Evolutionary conservation across 495 filamentous ascomycete species (phyloP).

Genomic region (Usnea hakonensis): DNA sequence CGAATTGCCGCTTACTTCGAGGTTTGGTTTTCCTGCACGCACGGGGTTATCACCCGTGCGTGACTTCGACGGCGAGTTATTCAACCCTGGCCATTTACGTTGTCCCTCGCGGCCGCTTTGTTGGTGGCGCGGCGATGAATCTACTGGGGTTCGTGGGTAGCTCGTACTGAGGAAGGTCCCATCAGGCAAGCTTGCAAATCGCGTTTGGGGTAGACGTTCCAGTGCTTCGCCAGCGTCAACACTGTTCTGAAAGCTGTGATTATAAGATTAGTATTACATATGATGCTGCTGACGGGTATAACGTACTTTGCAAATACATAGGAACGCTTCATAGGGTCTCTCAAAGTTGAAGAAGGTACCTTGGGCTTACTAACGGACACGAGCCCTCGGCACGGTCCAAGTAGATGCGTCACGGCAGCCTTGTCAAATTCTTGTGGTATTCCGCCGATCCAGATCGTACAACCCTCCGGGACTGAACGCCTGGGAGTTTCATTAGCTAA

Average conservation of each 20-base stretch:
- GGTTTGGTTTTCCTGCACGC: not conserved
- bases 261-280: not conserved
- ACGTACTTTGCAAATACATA: constrained; percentile 8
- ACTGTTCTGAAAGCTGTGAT: constrained; percentile 1
- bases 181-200: not conserved
- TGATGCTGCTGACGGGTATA: not conserved
- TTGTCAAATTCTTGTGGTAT: not conserved
- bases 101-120: not conserved
- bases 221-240: constrained; percentile 7
- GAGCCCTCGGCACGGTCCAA: constrained; percentile 5
- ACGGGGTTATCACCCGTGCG: not conserved
- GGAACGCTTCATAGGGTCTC: not conserved
- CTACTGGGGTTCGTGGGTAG: not conserved
- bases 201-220: constrained; percentile 5
- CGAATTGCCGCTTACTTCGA: not conserved
- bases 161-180: not conserved
- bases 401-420: not conserved
- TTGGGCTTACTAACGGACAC: not conserved
- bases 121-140: not conserved
- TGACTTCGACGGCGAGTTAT: not conserved
- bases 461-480: not conserved
- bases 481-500: not conserved
- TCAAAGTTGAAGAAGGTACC: not conserved
- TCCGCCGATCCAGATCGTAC: constrained; percentile 13
- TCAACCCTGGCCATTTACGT: not conserved